Evolutionary conservation across 768 basidiomycete genomes (phyloP), one percentile per base, ranked within the genome.

Genomic region (Gyrodon lividus): DNA sequence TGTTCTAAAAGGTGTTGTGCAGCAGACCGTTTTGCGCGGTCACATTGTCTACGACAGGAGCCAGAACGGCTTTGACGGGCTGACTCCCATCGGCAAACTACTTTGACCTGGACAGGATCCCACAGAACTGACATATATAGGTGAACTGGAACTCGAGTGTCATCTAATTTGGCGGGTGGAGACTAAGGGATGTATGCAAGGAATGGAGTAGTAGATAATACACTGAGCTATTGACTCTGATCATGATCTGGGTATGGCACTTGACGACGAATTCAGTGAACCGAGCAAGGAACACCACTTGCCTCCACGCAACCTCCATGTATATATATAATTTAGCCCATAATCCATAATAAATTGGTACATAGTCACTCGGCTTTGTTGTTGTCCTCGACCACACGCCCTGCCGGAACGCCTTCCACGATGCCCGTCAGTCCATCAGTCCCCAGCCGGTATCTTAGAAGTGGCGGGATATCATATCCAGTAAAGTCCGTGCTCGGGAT

Each of bases 1-100:
- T 60, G 75, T 62, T 16, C 75, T 97, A 39, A 72, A 59, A 14
- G 96, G 96, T 0, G 72, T 73, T n/a, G 89, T 94, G 31, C 73
- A 81, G 52, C 74, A 85, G 68, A 92, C 91, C 0, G 90, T 81
- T 66, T 72, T 98, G n/a, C 81, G 92, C 5, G 95, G 93, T 2
- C 59, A 65, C 16, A 66, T 87, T 40, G 79, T 87, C 0, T 97
- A 89, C 68, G 78, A 83, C 53, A 55, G 43, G 41, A 43, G 31
- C 26, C 51, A n/a, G 43, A 64, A 58, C n/a, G 74, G 75, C 8
- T 75, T 74, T 30, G 63, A 69, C 14, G 70, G 61, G 5, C 33
- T 68, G 44, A 20, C 45, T 17, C 74, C 76, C 16, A 41, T 57
- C 12, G 79, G 79, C 26, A 66, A 59, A 44, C 53, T 79, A 40